A percentile compares a stretch with the other conserved stretches of the same genome.
Conservation (phyloP, 2,329 filamentous ascomycete genomes). For the Colletotrichum sp. region DNA sequence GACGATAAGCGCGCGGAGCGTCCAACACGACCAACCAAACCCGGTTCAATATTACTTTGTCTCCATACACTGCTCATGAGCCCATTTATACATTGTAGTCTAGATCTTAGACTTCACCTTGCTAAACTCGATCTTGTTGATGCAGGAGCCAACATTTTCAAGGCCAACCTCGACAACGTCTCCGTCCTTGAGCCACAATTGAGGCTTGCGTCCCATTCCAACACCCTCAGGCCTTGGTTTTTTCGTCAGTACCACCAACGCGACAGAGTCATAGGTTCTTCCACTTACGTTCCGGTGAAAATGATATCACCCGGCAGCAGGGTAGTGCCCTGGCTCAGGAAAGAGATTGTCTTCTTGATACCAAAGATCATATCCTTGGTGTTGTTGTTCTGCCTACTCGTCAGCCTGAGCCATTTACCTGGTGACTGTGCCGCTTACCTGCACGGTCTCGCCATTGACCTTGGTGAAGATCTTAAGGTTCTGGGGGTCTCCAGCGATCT, state of each 20-base stretch:
- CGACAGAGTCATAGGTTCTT: neutral
- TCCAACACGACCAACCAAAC: neutral
- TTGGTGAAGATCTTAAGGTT: slow-evolving; percentile 60
- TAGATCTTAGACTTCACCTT: slow-evolving; percentile 30
- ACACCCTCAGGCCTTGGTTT: slow-evolving; percentile 66
- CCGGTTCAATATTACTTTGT: neutral
- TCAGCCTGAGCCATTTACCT: neutral
- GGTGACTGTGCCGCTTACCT: slow-evolving; percentile 38
- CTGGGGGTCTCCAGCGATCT: slow-evolving; percentile 63
- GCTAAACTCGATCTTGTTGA: slow-evolving; percentile 46
- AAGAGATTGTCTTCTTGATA: slow-evolving; percentile 62
- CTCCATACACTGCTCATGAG: neutral
- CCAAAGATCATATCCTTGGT: slow-evolving; percentile 70
- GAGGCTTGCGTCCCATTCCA: slow-evolving; percentile 71
- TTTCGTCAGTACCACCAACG: neutral
- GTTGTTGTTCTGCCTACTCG: slow-evolving; percentile 46
- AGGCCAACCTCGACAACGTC: slow-evolving; percentile 73
- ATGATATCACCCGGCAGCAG: slow-evolving; percentile 69
- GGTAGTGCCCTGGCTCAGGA: slow-evolving; percentile 67
- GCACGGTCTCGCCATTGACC: slow-evolving; percentile 63
- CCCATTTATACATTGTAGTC: neutral
- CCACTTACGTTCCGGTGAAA: slow-evolving; percentile 66
- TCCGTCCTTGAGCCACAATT: slow-evolving; percentile 72
- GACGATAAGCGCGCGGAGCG: neutral
- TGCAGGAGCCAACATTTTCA: slow-evolving; percentile 68